Evolutionary conservation across 2,329 filamentous ascomycete species (phyloP).

Genomic region (Monosporascus sp.): DNA sequence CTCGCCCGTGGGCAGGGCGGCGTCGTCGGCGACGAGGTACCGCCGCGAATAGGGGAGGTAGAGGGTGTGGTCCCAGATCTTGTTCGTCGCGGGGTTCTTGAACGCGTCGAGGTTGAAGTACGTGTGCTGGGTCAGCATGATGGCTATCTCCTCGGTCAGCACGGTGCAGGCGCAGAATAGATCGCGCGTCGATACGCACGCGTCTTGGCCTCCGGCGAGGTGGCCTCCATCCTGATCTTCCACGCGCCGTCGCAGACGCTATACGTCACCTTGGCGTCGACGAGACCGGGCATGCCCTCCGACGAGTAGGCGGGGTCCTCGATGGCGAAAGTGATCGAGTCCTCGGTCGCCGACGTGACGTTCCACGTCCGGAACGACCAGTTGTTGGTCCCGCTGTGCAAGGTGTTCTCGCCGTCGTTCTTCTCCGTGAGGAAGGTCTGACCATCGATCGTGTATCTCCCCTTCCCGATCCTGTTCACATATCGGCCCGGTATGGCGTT

Average conservation of each 20-base stretch:
- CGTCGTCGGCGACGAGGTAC: slow-evolving; percentile 51
- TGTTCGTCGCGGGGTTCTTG: slow-evolving; percentile 49
- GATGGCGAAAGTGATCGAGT: slow-evolving; percentile 63
- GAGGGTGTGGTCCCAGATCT: slow-evolving; percentile 59
- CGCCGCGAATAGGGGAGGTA: slow-evolving; percentile 57
- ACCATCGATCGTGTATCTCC: slow-evolving; percentile 48
- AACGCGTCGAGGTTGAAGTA: slow-evolving; percentile 68
- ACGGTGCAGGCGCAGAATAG: slow-evolving; percentile 5
- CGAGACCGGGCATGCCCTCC: slow-evolving; percentile 57
- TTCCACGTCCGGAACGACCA: slow-evolving; percentile 63
- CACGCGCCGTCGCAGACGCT: slow-evolving; percentile 52
- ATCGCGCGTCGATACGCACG: slow-evolving; percentile 26
- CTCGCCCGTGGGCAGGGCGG: slow-evolving; percentile 55
- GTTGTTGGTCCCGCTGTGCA: slow-evolving; percentile 55
- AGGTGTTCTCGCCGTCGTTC: slow-evolving; percentile 51
- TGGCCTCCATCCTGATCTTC: slow-evolving; percentile 56
- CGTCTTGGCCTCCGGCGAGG: slow-evolving; percentile 43
- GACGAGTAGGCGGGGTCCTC: slow-evolving; percentile 54
- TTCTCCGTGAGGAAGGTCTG: slow-evolving; percentile 47
- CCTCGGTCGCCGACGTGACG: slow-evolving; percentile 46
- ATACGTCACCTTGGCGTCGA: slow-evolving; percentile 59
- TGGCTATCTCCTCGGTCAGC: slow-evolving; percentile 31
- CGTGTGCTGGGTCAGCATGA: slow-evolving; percentile 62
- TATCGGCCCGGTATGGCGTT: slow-evolving; percentile 60
- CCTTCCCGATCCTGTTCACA: slow-evolving; percentile 60